phyloP scores from a whole-genome alignment of 2,329 filamentous ascomycete genomes.

The Penicillium crustosum region DNA sequence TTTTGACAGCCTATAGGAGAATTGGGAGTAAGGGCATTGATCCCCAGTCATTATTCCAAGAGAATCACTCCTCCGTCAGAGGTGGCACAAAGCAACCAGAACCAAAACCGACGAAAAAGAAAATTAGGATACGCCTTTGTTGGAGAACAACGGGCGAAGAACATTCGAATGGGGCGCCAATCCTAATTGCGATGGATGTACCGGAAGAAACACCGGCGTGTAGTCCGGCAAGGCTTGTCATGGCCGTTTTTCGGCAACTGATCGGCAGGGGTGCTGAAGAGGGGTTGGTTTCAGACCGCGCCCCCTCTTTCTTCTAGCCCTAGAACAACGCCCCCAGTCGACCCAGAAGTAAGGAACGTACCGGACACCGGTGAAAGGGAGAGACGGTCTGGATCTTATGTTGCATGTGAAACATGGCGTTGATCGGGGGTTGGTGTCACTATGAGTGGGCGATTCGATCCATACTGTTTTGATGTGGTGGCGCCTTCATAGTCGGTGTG shows the following conservation, averaged over 20 bases:
- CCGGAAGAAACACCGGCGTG: constrained; percentile 10
- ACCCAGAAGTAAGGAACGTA: constrained; percentile 6
- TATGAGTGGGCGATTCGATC: constrained; percentile 3
- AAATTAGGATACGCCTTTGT: neutral
- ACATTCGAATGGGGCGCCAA: neutral
- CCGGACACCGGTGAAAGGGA: neutral
- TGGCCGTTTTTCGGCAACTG: neutral
- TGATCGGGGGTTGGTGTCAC: neutral
- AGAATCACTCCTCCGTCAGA: neutral
- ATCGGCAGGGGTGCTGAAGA: constrained; percentile 8
- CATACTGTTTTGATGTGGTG: neutral
- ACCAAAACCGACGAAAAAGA: neutral
- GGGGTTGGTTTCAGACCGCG: constrained; percentile 3
- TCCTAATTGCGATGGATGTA: neutral
- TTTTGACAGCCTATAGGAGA: constrained; percentile 2
- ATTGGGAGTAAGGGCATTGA: neutral
- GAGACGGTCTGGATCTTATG: neutral
- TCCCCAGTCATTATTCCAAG: neutral
- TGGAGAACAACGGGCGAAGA: neutral
- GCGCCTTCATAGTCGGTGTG: constrained; percentile 1
- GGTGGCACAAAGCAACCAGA: neutral
- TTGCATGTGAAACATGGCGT: constrained; percentile 3
- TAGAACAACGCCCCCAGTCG: constrained; percentile 1
- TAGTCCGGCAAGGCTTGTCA: constrained; percentile 18
- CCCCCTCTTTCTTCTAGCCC: constrained; percentile 8